Conservation (phyloP, 805 yeast genomes). For the Metschnikowia picachoensis region DNA sequence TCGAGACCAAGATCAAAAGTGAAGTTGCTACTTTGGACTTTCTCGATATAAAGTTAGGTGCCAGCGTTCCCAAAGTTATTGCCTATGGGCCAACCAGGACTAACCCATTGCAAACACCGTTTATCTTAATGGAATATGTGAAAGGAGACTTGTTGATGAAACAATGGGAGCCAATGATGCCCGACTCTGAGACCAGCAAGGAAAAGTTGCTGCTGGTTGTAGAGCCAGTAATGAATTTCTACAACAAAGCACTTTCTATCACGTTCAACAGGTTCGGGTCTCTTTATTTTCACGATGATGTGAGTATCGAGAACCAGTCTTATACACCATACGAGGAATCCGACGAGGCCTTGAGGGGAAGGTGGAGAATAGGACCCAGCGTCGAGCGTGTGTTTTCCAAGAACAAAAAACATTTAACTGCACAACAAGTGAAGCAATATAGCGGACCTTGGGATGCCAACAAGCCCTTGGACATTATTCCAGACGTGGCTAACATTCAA, state of each 20-base stretch:
- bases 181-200: conserved; percentile 46
- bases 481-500: conserved; percentile 63
- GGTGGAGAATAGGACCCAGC: conserved; percentile 93
- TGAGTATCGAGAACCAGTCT: conserved; percentile 39
- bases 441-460: conserved; percentile 76
- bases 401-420: conserved; percentile 52
- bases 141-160: conserved; percentile 84
- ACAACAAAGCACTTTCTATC: conserved; percentile 48
- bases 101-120: conserved; percentile 70
- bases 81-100: conserved; percentile 58
- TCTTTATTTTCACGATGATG: conserved; percentile 73
- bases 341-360: conserved; percentile 46
- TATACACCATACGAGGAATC: conserved; percentile 58
- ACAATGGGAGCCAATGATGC: conserved; percentile 80
- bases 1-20: conserved; percentile 66
- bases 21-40: conserved; percentile 96
- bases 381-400: conserved; percentile 77
- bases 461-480: conserved; percentile 59
- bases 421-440: conserved; percentile 43
- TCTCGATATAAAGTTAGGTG: conserved; percentile 55
- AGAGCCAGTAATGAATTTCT: conserved; percentile 68
- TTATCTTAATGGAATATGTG: conserved; percentile 73
- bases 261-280: conserved; percentile 78
- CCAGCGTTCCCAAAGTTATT: conserved; percentile 70
- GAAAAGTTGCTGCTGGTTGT: conserved; percentile 57